A percentile compares a stretch with the other conserved stretches of the same genome.
Evolutionary conservation across 2,329 filamentous ascomycete genomes (phyloP).

Genomic region (Exophiala spinifera): DNA sequence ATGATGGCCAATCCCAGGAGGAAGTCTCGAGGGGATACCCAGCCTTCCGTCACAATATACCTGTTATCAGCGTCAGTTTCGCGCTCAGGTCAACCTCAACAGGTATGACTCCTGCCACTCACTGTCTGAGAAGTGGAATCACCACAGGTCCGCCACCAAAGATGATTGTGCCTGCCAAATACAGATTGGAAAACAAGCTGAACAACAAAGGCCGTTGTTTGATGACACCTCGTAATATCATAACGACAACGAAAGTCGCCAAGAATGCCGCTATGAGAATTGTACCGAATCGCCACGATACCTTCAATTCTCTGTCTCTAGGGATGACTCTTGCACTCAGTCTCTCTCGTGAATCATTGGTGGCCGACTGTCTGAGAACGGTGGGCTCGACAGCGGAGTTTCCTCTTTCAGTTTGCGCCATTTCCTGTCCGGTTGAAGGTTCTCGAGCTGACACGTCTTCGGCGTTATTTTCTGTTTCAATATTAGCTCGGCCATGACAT

Average conservation of each 20-base stretch:
- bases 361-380: not conserved
- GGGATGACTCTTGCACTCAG: slow-evolving; percentile 3
- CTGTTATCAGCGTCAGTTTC: slow-evolving; percentile 33
- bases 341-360: not conserved
- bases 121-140: slow-evolving; percentile 56
- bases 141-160: slow-evolving; percentile 65
- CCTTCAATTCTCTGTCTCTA: slow-evolving; percentile 15
- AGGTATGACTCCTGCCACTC: not conserved
- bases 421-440: too few relatives aligned
- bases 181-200: slow-evolving; percentile 68
- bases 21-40: slow-evolving; percentile 69
- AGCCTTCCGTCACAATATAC: slow-evolving; percentile 63
- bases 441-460: too few relatives aligned
- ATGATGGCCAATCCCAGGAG: slow-evolving; percentile 69
- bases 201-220: slow-evolving; percentile 48
- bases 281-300: slow-evolving; percentile 39
- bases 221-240: slow-evolving; percentile 48
- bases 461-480: too few relatives aligned
- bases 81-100: too few relatives aligned
- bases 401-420: too few relatives aligned
- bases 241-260: slow-evolving; percentile 54
- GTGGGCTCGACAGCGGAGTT: not conserved
- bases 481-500: too few relatives aligned
- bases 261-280: slow-evolving; percentile 50
- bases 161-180: slow-evolving; percentile 68